Evolutionary conservation across 73 alveolate genomes (phyloP).

Genomic region (Paramecium primaurelia): DNA sequence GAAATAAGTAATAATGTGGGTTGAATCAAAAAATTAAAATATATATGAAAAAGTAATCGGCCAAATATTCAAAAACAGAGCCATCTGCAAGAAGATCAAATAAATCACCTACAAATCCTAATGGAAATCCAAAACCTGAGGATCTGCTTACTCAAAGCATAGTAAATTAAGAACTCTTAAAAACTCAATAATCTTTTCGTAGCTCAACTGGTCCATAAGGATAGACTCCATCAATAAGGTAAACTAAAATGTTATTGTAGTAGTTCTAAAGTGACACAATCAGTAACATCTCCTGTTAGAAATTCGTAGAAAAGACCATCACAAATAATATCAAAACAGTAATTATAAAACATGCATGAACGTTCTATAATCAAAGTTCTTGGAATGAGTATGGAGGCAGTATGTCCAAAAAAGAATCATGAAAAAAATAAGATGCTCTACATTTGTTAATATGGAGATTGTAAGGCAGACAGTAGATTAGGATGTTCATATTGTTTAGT

Average conservation of each 20-base stretch:
- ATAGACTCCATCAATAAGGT: not conserved
- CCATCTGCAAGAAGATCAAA: not conserved
- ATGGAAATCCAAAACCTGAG: not conserved
- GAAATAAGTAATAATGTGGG: not conserved
- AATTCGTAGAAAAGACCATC: not conserved
- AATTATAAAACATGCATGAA: not conserved
- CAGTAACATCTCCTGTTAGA: not conserved
- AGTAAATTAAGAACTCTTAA: not conserved
- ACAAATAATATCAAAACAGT: slow-evolving; percentile 12
- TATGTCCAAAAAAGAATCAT: slow-evolving; percentile 7
- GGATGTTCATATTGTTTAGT: slow-evolving; percentile 25
- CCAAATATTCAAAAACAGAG: not conserved
- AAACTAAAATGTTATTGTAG: not conserved
- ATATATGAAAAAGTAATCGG: not conserved
- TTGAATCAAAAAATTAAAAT: not conserved
- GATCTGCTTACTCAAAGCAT: not conserved
- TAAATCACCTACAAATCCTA: not conserved
- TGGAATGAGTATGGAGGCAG: slow-evolving; percentile 31
- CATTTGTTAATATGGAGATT: not conserved
- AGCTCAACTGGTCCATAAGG: not conserved
- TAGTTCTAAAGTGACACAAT: not conserved
- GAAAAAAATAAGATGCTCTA: slow-evolving; percentile 13
- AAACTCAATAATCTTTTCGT: slow-evolving; percentile 7
- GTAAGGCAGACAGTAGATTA: slow-evolving; percentile 12
- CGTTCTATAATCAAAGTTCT: not conserved